Conservation (phyloP, 2,329 filamentous ascomycete species). For the Fusarium acutatum region DNA sequence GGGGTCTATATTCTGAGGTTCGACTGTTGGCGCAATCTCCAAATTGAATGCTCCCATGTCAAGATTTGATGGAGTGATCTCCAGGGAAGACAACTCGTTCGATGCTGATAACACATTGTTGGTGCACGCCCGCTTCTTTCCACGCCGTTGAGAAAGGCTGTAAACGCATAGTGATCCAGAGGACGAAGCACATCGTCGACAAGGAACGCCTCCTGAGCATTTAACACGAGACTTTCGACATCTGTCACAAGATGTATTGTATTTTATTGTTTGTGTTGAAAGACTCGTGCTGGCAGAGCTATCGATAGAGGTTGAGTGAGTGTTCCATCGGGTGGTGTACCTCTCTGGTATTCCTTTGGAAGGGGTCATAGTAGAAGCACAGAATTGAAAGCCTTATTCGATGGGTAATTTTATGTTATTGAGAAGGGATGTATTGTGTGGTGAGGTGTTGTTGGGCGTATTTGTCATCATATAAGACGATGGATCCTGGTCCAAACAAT, state of each 20-base stretch:
- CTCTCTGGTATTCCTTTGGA: neutral
- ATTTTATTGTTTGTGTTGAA: neutral
- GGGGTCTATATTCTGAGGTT: neutral
- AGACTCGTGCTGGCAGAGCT: neutral
- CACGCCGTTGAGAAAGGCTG: neutral
- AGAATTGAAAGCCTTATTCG: accelerated
- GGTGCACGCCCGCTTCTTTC: neutral
- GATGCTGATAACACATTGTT: neutral
- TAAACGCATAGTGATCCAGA: neutral
- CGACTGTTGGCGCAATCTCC: accelerated
- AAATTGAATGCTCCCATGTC: neutral
- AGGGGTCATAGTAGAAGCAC: neutral
- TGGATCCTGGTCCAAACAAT: neutral
- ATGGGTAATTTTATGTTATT: neutral
- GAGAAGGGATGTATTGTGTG: neutral
- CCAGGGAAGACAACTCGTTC: accelerated
- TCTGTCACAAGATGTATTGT: slow-evolving; percentile 11
- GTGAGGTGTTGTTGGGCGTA: neutral
- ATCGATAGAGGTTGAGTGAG: neutral
- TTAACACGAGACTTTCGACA: slow-evolving; percentile 11
- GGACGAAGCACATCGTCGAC: neutral
- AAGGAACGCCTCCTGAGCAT: slow-evolving; percentile 1
- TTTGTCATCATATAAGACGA: neutral
- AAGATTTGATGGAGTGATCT: neutral
- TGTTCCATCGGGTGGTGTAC: slow-evolving; percentile 1